A percentile compares a stretch with the other conserved stretches of the same genome.
phyloP scores from a whole-genome alignment of 768 basidiomycete genomes.

The Suillus placidus region DNA sequence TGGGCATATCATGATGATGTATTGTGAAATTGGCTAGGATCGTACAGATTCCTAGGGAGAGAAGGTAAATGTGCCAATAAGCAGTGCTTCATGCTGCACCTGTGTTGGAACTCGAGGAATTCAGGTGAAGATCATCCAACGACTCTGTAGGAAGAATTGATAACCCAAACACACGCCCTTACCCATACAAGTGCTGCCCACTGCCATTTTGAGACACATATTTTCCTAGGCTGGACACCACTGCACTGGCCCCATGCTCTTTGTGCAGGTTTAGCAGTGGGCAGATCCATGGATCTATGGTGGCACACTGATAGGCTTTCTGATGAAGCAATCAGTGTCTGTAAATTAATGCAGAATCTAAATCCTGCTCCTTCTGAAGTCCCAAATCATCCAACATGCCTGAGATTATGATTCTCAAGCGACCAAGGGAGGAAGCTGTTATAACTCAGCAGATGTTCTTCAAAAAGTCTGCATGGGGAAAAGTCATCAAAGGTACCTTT shows the following conservation, averaged over 20 bases:
- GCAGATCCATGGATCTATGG: not conserved
- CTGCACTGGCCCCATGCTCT: not conserved
- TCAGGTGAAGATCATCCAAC: not conserved
- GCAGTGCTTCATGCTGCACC: not conserved
- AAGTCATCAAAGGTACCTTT: conserved; percentile 84
- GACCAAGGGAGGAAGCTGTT: conserved; percentile 52
- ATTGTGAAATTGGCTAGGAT: not conserved
- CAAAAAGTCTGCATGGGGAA: conserved; percentile 93
- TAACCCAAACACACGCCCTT: not conserved
- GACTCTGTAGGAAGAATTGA: not conserved
- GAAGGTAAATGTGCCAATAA: not conserved
- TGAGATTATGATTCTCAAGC: conserved; percentile 73
- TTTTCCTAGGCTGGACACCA: not conserved
- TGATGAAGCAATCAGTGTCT: too few species aligned
- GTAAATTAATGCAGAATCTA: too few species aligned
- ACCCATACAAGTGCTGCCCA: not conserved
- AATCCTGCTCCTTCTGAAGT: not conserved
- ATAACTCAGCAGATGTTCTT: conserved; percentile 80
- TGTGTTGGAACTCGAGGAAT: not conserved
- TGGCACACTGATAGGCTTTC: too few species aligned
- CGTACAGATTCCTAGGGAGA: not conserved
- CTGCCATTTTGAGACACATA: not conserved
- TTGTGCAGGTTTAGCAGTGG: not conserved
- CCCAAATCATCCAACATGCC: conserved; percentile 36
- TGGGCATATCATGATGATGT: not conserved